phyloP scores from a whole-genome alignment of 1,139 yeast species.

The Scheffersomyces titani region DNA sequence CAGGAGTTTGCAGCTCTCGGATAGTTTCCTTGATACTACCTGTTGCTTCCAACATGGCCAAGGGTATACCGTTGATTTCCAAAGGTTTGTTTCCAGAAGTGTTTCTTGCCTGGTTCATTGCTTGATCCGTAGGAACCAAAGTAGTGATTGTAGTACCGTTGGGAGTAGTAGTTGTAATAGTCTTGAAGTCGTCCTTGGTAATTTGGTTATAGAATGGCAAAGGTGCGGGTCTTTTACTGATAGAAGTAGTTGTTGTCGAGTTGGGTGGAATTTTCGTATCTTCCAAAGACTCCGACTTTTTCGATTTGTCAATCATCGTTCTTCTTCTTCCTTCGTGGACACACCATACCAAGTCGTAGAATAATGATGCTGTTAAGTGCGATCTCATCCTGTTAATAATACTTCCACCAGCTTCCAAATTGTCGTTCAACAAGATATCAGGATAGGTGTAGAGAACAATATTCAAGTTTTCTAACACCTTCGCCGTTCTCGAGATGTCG shows the following conservation, averaged over 20 bases:
- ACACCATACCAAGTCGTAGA: constrained; percentile 92
- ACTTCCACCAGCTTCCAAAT: constrained; percentile 44
- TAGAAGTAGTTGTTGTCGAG: background rate
- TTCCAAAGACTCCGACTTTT: constrained; percentile 3
- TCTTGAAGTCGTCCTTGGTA: constrained; percentile 86
- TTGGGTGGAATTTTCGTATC: constrained; percentile 2
- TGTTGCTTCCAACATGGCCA: constrained; percentile 78
- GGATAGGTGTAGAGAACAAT: constrained; percentile 88
- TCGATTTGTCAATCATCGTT: constrained; percentile 48
- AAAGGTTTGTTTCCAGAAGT: constrained; percentile 61
- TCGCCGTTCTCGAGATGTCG: constrained; percentile 90
- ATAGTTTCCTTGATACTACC: constrained; percentile 55
- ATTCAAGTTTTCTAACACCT: constrained; percentile 86
- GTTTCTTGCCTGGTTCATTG: constrained; percentile 57
- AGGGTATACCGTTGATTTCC: constrained; percentile 78
- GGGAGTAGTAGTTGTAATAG: constrained; percentile 84
- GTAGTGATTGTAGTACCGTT: constrained; percentile 92
- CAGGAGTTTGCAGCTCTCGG: constrained; percentile 1
- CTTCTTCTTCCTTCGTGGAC: constrained; percentile 91
- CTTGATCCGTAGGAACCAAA: constrained; percentile 82
- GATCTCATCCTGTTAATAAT: constrained; percentile 88
- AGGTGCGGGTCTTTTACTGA: constrained; percentile 53
- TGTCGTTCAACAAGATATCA: constrained; percentile 57
- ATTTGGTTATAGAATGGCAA: constrained; percentile 92
- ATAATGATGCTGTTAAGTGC: constrained; percentile 86